Conservation (phyloP, 139 green algal species). For the Ulvella scutata region DNA sequence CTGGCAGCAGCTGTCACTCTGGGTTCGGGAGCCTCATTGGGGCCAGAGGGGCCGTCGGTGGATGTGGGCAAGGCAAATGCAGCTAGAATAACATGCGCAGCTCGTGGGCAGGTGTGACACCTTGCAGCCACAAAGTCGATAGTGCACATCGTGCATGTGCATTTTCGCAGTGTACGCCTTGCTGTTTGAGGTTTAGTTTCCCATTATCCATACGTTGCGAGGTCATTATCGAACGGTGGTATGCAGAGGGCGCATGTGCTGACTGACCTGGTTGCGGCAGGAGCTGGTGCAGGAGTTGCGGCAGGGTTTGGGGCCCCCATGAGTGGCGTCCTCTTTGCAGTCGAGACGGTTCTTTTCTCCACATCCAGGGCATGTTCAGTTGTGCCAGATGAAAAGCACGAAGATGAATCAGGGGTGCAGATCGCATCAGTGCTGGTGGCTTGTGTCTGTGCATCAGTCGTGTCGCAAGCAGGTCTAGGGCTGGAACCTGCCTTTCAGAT, state of each 20-base stretch:
- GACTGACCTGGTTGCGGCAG: not conserved
- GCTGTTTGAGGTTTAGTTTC: not conserved
- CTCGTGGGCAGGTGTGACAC: not conserved
- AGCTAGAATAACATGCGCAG: not conserved
- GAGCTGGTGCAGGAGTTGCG: conserved; percentile 41
- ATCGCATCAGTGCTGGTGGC: conserved; percentile 31
- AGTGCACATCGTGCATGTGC: not conserved
- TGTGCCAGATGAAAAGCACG: not conserved
- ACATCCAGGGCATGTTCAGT: not conserved
- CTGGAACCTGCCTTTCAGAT: conserved; percentile 43
- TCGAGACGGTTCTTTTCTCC: conserved; percentile 68
- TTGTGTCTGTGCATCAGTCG: conserved; percentile 40
- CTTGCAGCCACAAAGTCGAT: not conserved
- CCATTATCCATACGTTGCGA: too few relatives aligned
- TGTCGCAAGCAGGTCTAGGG: conserved; percentile 49
- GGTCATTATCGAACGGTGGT: too few relatives aligned
- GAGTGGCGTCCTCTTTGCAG: conserved; percentile 81
- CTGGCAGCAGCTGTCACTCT: conserved; percentile 55
- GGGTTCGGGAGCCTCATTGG: conserved; percentile 64
- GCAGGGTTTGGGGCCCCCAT: conserved; percentile 92
- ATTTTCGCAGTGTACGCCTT: not conserved
- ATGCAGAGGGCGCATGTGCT: not conserved
- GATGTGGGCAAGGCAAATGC: conserved; percentile 69
- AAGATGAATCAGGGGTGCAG: not conserved
- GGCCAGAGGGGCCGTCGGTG: conserved; percentile 84